A percentile compares a stretch with the other conserved stretches of the same genome.
phyloP scores from a whole-genome alignment of 805 yeast genomes.

The Torulaspora franciscae region DNA sequence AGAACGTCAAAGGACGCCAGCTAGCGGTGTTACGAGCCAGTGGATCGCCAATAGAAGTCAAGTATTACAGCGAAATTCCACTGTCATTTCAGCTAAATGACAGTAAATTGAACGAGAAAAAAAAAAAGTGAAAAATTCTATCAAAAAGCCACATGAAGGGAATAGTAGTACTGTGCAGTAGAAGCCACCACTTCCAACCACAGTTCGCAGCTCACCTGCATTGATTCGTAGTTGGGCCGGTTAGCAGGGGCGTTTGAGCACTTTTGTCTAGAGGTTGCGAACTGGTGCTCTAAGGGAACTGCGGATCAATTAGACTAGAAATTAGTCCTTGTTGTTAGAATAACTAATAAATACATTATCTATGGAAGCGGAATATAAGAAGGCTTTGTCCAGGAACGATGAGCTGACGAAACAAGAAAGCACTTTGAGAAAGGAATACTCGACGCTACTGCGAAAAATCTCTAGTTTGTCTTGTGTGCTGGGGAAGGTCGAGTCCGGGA shows the following conservation, averaged over 20 bases:
- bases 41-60: not conserved
- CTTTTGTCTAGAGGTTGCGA: not conserved
- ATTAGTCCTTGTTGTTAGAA: not conserved
- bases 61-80: not conserved
- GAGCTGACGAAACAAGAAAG: slow-evolving; percentile 32
- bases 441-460: slow-evolving; percentile 31
- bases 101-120: not conserved
- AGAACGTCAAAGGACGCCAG: not conserved
- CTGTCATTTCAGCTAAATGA: not conserved
- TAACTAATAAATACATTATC: slow-evolving; percentile 4
- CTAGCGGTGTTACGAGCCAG: not conserved
- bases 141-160: not conserved
- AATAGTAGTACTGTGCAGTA: not conserved
- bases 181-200: not conserved
- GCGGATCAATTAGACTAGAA: not conserved
- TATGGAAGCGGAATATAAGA: slow-evolving; percentile 11
- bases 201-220: not conserved
- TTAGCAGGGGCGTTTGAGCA: not conserved
- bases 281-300: not conserved
- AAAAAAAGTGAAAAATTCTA: not conserved
- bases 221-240: too few relatives aligned
- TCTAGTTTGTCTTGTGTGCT: slow-evolving; percentile 26
- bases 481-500: slow-evolving; percentile 9
- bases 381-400: slow-evolving; percentile 27
- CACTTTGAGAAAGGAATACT: slow-evolving; percentile 31